Conservation (phyloP, 345 rosid genomes). For the Eucalyptus erythrocorys region DNA sequence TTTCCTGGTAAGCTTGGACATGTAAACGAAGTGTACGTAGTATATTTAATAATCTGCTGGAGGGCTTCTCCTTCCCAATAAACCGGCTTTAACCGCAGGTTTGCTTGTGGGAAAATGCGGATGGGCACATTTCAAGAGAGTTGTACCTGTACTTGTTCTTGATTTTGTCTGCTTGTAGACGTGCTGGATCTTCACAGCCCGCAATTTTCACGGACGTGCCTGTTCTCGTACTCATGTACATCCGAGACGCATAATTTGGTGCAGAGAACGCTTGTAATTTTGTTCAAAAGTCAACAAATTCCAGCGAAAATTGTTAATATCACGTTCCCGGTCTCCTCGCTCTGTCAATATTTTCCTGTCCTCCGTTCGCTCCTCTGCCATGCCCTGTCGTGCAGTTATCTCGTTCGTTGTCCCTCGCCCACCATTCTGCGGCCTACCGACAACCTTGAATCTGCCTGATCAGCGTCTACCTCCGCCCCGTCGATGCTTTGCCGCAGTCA, state of each 20-base stretch:
- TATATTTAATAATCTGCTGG: neutral
- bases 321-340: neutral
- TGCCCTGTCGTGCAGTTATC: neutral
- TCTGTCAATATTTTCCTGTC: rapidly evolving
- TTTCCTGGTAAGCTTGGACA: neutral
- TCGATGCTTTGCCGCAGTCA: too few relatives aligned
- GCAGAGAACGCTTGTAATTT: neutral
- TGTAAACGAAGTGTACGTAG: neutral
- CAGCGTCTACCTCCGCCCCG: too few relatives aligned
- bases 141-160: neutral
- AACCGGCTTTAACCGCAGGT: neutral
- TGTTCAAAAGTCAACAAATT: neutral
- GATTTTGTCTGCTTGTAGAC: neutral
- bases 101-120: neutral
- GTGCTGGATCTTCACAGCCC: neutral
- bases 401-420: neutral
- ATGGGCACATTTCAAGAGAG: neutral
- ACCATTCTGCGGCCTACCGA: too few relatives aligned
- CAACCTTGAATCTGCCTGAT: too few relatives aligned
- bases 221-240: neutral
- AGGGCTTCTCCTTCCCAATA: neutral
- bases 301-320: neutral
- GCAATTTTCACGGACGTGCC: neutral
- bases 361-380: neutral
- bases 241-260: neutral